Base-by-base conservation (phyloP, 2,329 filamentous ascomycete genomes). In the Colletotrichum horii region DNA sequence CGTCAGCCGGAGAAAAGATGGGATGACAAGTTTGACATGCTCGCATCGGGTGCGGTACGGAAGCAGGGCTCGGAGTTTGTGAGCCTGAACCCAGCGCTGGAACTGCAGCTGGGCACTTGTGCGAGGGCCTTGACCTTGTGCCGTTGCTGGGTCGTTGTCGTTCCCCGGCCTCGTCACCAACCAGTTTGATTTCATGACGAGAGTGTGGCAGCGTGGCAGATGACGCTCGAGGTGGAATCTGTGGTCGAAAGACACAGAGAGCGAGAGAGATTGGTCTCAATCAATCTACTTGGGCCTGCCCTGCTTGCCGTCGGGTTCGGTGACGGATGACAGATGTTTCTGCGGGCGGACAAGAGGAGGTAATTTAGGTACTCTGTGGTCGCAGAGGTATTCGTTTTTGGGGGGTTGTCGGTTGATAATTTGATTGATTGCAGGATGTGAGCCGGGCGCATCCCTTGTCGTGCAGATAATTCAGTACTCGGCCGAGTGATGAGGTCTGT, bases 401-500 rank as follows among this genome's bases (percentile, higher is more conserved):
- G 55, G 14, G 67, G 24, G 56, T 38, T 16, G 36, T 24, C n/a
- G 22, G 30, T 28, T 26, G 38, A 19, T 22, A 9, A 52, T 68
- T 75, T 73, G 48, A 64, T 73, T 75, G 70, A 73, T 68, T 64
- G 48, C 70, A 75, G 73, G 70, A 68, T 68, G 64, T 52, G 73
- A 67, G 58, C 68, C 73, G 58, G 69, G 70, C 65, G 66, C 38
- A 43, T 62, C 58, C 74, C 73, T 65, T 24, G 64, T 68, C 48
- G 4, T 65, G 74, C 56, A 74, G 64, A 69, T 76, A 75, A 74
- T 76, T 74, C 74, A 76, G 74, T 73, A 76, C 74, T 76, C 74
- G 74, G 70, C 74, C 74, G 74, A 76, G 65, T 76, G 74, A 65
- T 65, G 64, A 75, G 68, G 72, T 60, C 48, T 76, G 74, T 76